Evolutionary conservation across 192 early-diverging fungal species (phyloP), one percentile per base, ranked within the genome.

Genomic region (Backusella circina): DNA sequence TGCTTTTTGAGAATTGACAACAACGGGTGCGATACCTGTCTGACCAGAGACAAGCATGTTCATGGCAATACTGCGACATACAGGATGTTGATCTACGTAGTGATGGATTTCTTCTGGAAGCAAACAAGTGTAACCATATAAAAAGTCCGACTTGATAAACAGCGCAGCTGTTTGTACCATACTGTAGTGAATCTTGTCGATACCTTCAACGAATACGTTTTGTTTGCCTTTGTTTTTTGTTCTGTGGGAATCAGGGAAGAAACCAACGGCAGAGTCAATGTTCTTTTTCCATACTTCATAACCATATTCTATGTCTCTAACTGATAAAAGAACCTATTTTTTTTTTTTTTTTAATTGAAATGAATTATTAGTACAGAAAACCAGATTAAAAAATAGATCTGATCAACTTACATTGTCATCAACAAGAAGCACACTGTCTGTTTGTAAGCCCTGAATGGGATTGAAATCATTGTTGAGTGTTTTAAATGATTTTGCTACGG

Each of bases 381-480:
- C 3, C 0, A 28, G 8, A 28, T 61, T 1, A 26, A 61, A 23
- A 28, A 12, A 54, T 54, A 54, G 12, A 47, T 47, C 5, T 47
- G 16, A 6, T 0, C 18, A n/a, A 61, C 54, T 61, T 61, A 80
- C 74, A 21, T 80, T 72, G 41, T 80, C 78, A 69, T 80, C 79
- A 65, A 37, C 47, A 26, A 80, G 75, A 61, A 57, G 50, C 0
- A 80, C 78, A 35, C 75, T 5, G 3, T 33, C 28, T 18, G 79
- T 81, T 23, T 44, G 68, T 15, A 80, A 26, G 41, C 13, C 13
- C 9, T 37, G n/a, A 41, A 75, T 31, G 15, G 78, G 79, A 39
- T 81, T 80, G 70, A 80, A 80, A 33, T 77, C 73, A 50, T 74
- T 80, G 70, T 80, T 80, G 47, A 38, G 77, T 26, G 79, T 78